Percentiles rank a stretch among this genome's conserved stretches.
phyloP scores from a whole-genome alignment of 495 filamentous ascomycete genomes.

The Hypomontagnella monticulosa region DNA sequence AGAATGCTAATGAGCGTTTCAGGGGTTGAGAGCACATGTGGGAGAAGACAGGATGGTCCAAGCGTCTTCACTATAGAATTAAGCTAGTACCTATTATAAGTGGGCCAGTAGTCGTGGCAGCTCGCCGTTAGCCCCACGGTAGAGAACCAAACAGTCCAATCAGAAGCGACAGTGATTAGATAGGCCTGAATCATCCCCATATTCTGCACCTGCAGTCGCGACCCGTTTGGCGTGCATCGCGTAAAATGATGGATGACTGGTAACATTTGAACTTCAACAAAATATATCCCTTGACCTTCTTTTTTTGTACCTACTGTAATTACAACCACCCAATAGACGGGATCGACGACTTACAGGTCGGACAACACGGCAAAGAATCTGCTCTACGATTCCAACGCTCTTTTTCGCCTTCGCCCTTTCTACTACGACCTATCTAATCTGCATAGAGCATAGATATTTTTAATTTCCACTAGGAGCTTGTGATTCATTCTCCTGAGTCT shows the following conservation, averaged over 20 bases:
- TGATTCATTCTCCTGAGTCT: slow-evolving; percentile 30
- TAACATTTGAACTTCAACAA: slow-evolving; percentile 17
- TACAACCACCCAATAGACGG: slow-evolving; percentile 21
- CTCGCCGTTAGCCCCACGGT: slow-evolving; percentile 15
- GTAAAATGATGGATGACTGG: slow-evolving; percentile 31
- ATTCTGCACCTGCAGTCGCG: slow-evolving; percentile 32
- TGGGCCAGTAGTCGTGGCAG: slow-evolving; percentile 31
- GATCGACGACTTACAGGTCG: slow-evolving; percentile 21
- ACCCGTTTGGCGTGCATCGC: slow-evolving; percentile 32
- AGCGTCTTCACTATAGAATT: neutral
- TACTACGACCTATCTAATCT: slow-evolving; percentile 34
- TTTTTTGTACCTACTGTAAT: slow-evolving; percentile 21
- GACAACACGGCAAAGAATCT: slow-evolving; percentile 20
- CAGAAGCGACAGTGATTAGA: slow-evolving; percentile 17
- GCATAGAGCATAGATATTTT: slow-evolving; percentile 25
- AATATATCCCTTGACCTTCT: slow-evolving; percentile 20
- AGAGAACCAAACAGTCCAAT: slow-evolving; percentile 13
- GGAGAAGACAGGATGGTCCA: no score
- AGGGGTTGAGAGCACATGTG: no score
- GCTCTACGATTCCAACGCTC: slow-evolving; percentile 32
- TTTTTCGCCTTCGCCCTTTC: slow-evolving; percentile 35
- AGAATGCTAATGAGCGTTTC: no score
- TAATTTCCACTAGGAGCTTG: slow-evolving; percentile 25
- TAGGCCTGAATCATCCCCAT: slow-evolving; percentile 20
- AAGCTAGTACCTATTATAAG: slow-evolving; percentile 7